phyloP scores from a whole-genome alignment of 257 asterid species.

The Knoxia roxburghii region DNA sequence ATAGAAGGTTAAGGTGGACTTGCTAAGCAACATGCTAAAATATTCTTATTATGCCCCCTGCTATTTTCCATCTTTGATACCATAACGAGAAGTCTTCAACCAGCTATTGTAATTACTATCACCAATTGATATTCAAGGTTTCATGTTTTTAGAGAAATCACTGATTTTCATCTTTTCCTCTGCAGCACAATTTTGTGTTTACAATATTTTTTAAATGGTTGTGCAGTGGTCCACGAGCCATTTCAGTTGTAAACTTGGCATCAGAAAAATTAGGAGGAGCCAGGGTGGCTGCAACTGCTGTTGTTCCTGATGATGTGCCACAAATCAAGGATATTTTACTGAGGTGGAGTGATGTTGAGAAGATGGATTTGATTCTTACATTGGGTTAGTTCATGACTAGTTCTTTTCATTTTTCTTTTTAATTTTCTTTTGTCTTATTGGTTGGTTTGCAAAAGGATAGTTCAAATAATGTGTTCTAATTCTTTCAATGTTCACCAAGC shows the following conservation, averaged over 20 bases:
- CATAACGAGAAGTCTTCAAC: neutral
- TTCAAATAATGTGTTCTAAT: constrained; percentile 13
- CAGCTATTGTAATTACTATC: neutral
- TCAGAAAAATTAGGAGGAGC: constrained; percentile 92
- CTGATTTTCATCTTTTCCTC: constrained; percentile 1
- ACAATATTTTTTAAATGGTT: constrained; percentile 17
- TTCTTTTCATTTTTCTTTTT: neutral
- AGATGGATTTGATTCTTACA: constrained; percentile 90
- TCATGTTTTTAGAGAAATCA: constrained; percentile 1
- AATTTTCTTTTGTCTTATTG: constrained; percentile 4
- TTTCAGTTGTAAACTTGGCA: constrained; percentile 70
- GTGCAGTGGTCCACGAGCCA: constrained; percentile 91
- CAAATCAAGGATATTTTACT: constrained; percentile 58
- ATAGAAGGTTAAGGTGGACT: neutral
- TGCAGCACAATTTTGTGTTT: neutral
- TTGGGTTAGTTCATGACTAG: constrained; percentile 49
- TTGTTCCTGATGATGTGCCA: constrained; percentile 78
- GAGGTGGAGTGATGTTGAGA: constrained; percentile 86
- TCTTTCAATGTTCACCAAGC: neutral
- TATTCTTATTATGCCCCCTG: neutral
- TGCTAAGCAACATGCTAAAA: neutral
- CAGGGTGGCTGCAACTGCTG: constrained; percentile 56
- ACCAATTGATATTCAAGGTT: neutral
- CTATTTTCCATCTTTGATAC: neutral
- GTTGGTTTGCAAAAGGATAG: constrained; percentile 5